Percentiles rank a stretch among this genome's conserved stretches.
Evolutionary conservation across 1,284 basidiomycete genomes (phyloP).

Genomic region (Clitocybe nebularis): DNA sequence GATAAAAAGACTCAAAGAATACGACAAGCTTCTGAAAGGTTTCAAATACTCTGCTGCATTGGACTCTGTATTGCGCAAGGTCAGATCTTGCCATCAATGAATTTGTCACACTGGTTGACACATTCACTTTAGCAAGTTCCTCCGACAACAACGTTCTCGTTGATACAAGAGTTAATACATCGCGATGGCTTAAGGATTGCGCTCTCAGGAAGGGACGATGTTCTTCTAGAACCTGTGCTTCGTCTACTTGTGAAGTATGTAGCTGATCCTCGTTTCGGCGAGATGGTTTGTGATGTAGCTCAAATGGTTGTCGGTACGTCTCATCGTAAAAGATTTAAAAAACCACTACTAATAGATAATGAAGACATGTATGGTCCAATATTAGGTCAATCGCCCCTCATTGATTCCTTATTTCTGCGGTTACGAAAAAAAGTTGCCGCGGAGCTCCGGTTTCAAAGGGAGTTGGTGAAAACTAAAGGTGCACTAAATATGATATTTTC

Average conservation of each 20-base stretch:
- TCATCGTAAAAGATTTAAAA: background rate
- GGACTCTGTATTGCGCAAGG: slow-evolving; percentile 85
- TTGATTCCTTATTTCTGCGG: slow-evolving; percentile 84
- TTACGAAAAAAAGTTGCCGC: slow-evolving; percentile 80
- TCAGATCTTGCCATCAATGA: slow-evolving; percentile 27
- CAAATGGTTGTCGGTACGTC: slow-evolving; percentile 79
- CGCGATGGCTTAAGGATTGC: slow-evolving; percentile 88
- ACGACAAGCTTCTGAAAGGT: slow-evolving; percentile 85
- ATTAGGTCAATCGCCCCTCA: slow-evolving; percentile 89
- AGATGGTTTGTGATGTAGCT: slow-evolving; percentile 82
- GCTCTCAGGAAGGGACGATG: slow-evolving; percentile 88
- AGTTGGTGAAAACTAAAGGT: slow-evolving; percentile 81
- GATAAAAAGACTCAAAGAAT: slow-evolving; percentile 75
- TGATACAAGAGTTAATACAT: slow-evolving; percentile 92
- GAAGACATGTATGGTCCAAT: slow-evolving; percentile 90
- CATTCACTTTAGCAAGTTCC: slow-evolving; percentile 57
- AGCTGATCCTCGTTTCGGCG: slow-evolving; percentile 88
- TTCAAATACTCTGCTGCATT: slow-evolving; percentile 97
- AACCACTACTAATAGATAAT: slow-evolving; percentile 10
- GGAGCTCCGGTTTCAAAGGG: slow-evolving; percentile 89
- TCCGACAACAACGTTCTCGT: slow-evolving; percentile 83
- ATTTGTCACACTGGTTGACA: background rate
- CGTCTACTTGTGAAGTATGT: slow-evolving; percentile 83
- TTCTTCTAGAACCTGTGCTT: slow-evolving; percentile 89
- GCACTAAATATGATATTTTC: slow-evolving; percentile 92